Evolutionary conservation across 148 eudicot genomes (phyloP).

Genomic region (Rhododendron ferrugineum): DNA sequence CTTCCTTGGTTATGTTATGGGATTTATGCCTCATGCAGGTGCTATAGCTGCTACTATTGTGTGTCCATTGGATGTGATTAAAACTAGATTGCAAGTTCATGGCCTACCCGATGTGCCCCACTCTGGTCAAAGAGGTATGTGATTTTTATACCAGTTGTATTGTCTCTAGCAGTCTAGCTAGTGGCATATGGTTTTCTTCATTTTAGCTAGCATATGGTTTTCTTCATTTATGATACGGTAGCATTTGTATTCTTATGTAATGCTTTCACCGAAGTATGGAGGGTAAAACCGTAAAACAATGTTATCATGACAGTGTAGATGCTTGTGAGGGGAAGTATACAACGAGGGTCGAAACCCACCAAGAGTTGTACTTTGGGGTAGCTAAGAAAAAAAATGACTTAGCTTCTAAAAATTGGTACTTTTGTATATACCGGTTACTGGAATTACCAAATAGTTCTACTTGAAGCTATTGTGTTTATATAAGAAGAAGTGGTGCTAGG

Average conservation of each 20-base stretch:
- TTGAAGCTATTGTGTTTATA: too few relatives aligned
- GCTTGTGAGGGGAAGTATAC: background rate
- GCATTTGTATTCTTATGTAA: background rate
- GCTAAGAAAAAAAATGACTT: background rate
- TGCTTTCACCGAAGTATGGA: background rate
- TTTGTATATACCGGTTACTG: background rate
- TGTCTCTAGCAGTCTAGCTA: background rate
- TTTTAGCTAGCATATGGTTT: too few relatives aligned
- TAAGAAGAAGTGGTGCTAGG: too few relatives aligned
- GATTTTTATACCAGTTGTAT: background rate
- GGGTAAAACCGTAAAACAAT: background rate
- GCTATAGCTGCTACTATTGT: slow-evolving; percentile 82
- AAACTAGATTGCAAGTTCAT: slow-evolving; percentile 86
- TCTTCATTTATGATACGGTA: background rate
- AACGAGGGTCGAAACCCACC: background rate
- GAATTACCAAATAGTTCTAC: too few relatives aligned
- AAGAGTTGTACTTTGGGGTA: background rate
- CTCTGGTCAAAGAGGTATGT: slow-evolving; percentile 52
- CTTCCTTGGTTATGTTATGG: background rate
- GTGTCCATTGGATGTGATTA: slow-evolving; percentile 88
- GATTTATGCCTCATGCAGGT: slow-evolving; percentile 36
- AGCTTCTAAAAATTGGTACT: background rate
- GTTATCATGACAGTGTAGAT: background rate
- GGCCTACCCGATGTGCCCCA: slow-evolving; percentile 43
- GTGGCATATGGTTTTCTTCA: background rate